phyloP scores from a whole-genome alignment of 2,329 filamentous ascomycete species.

The Fusarium graminum region DNA sequence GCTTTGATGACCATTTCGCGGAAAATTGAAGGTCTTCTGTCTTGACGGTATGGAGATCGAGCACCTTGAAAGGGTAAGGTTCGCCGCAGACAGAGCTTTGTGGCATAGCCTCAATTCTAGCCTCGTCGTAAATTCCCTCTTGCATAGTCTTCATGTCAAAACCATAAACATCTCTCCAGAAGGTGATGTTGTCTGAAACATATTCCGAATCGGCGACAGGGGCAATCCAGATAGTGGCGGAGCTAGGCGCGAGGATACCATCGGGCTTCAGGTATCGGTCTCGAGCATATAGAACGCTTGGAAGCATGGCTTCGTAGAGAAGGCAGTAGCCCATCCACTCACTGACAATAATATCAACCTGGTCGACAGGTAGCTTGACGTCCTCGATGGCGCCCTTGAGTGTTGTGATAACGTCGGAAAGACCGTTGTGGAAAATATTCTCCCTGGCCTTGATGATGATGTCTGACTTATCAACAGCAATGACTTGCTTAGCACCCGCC shows the following conservation, averaged over 20 bases:
- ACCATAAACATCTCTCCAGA: constrained; percentile 94
- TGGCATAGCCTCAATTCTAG: constrained; percentile 80
- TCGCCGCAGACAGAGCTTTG: constrained; percentile 69
- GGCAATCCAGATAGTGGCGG: constrained; percentile 85
- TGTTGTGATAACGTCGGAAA: constrained; percentile 80
- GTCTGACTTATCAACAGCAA: constrained; percentile 91
- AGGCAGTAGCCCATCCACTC: constrained; percentile 99
- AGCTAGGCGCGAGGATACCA: constrained; percentile 88
- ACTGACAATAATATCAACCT: constrained; percentile 94
- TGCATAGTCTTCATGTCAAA: constrained; percentile 96
- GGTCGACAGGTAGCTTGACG: constrained; percentile 78
- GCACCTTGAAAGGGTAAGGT: constrained; percentile 75
- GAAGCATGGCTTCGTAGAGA: constrained; percentile 95
- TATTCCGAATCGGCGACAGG: constrained; percentile 84
- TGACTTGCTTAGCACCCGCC: constrained; percentile 86
- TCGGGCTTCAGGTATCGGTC: constrained; percentile 86
- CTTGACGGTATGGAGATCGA: constrained; percentile 81
- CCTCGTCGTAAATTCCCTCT: constrained; percentile 82
- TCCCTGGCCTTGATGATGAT: constrained; percentile 90
- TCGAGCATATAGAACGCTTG: constrained; percentile 88
- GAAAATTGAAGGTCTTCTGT: constrained; percentile 82
- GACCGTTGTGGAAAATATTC: constrained; percentile 84
- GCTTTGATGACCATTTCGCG: constrained; percentile 72
- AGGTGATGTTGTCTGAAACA: constrained; percentile 80
- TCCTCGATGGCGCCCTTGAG: constrained; percentile 91